Base-by-base conservation (phyloP, 169 alveolate genomes). In the Plasmodium malariae region DNA sequence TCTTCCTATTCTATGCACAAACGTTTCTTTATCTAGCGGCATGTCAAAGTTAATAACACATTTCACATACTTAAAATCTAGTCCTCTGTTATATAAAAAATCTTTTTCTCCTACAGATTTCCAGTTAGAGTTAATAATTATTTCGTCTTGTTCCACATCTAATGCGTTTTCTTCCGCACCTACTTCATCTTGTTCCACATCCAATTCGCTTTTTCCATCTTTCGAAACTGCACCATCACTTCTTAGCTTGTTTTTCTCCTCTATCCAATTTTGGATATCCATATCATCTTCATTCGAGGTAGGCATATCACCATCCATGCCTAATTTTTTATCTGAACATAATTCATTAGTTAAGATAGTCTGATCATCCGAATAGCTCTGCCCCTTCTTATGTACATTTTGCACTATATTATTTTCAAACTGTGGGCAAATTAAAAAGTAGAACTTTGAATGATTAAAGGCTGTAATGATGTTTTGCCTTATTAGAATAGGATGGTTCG, bases 1-100 rank as follows among this genome's bases (percentile, higher is more conserved):
- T 83, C 99, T 96, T 9, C 99, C 99, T 26, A 98, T 97, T 88
- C 99, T 96, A 94, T 99, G 99, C 48, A 99, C 96, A 92, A 98
- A 99, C 72, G 95, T 96, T 45, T 97, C 96, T 21, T 97, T 93
- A 19, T 97, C 94, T 88, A 95, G 96, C n/a, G 99, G 99, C 74
- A 98, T 96, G 89, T 98, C 99, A 88, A 95, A 99, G 92, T 98
- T 99, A 60, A 99, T 96, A 65, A 99, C 99, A 34, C 97, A 93
- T 45, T 97, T 96, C 19, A 99, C 99, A 51, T 96, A 98, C 67
- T 95, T 93, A 94, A 98, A 98, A 92, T 99, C 99, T 34, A 99
- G 97, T 1, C 99, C 99, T 74, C 99, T 70, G 32, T 68, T 65
- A 62, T 68, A 83, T 11, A 83, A 43, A 34, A 83, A 83, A 19